phyloP scores from a whole-genome alignment of 192 early-diverging fungal species.

The Coemansia sp. region DNA sequence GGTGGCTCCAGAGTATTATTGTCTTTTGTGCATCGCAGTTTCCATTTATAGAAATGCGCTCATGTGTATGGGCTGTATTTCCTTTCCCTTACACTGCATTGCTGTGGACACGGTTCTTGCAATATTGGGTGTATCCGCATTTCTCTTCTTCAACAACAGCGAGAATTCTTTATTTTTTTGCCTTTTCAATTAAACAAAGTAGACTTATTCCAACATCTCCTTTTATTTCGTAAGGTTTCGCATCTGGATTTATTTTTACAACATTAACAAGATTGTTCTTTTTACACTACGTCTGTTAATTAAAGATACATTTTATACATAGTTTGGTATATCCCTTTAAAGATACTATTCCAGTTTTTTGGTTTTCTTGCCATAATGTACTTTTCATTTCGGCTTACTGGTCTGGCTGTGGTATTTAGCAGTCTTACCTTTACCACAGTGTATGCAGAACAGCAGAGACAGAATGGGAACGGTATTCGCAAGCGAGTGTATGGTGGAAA shows the following conservation, averaged over 20 bases:
- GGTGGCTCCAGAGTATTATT: not conserved
- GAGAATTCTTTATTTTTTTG: no score
- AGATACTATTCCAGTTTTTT: no score
- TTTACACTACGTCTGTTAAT: not conserved
- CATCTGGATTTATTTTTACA: not conserved
- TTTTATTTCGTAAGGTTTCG: not conserved
- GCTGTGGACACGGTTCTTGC: not conserved
- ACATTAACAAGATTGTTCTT: not conserved
- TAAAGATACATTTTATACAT: not conserved
- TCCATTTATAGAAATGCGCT: not conserved
- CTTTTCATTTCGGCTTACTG: not conserved
- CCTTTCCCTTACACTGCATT: not conserved
- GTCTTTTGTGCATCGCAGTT: not conserved
- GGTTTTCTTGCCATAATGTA: not conserved
- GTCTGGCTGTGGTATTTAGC: not conserved
- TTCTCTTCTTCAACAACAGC: not conserved
- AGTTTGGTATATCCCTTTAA: not conserved
- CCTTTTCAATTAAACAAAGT: no score
- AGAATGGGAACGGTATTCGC: not conserved
- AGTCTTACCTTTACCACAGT: not conserved
- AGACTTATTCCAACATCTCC: not conserved
- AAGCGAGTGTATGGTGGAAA: constrained; percentile 40
- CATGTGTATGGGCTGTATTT: not conserved
- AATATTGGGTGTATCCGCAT: not conserved
- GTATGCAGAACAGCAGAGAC: not conserved